Percentiles rank a stretch among this genome's conserved stretches.
Conservation (phyloP, 768 basidiomycete species). For the Porphyrellus cyaneotinctus region DNA sequence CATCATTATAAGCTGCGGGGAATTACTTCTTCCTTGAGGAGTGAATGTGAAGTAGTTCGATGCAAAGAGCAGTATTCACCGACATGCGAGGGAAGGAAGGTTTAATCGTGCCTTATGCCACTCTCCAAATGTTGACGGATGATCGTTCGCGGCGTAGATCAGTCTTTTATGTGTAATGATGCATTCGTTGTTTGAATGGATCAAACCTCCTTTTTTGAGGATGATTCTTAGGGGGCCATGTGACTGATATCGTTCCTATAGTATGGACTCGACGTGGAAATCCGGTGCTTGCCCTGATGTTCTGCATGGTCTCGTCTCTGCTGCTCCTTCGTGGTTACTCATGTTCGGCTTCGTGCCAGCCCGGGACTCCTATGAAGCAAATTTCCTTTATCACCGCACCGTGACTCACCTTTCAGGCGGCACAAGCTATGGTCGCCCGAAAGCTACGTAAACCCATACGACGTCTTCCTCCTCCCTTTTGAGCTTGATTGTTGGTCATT, state of each 20-base stretch:
- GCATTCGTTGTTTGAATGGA: conserved; percentile 10
- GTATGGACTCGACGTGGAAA: neutral
- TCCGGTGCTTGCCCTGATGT: neutral
- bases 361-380: neutral
- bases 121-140: conserved; percentile 9
- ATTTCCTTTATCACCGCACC: neutral
- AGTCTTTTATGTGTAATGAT: conserved; percentile 6
- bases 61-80: neutral
- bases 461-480: neutral
- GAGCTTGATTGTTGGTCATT: neutral
- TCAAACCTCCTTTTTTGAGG: conserved; percentile 2
- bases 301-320: neutral
- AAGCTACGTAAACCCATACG: neutral
- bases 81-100: conserved; percentile 10
- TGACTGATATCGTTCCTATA: neutral
- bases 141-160: conserved; percentile 6
- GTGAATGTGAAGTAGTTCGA: conserved; percentile 29
- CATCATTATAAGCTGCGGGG: conserved; percentile 51
- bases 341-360: neutral
- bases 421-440: neutral
- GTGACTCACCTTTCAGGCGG: neutral
- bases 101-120: conserved; percentile 6
- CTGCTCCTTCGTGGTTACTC: neutral
- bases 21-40: conserved; percentile 95
- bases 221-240: neutral